Base-by-base conservation (phyloP, 495 filamentous ascomycete genomes). In the Penicillium cosmopolitanum region DNA sequence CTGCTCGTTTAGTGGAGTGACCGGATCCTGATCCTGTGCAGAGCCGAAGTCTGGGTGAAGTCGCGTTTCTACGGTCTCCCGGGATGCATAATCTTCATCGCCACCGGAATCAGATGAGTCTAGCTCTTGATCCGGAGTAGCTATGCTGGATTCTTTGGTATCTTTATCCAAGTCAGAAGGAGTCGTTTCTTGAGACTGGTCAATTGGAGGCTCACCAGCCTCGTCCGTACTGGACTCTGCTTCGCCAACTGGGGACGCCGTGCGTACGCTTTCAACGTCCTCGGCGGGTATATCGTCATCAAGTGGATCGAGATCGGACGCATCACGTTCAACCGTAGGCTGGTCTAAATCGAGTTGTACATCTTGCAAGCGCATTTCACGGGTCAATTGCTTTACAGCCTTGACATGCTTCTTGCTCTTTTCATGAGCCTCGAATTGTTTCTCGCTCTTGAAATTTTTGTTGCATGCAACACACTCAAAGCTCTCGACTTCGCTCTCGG, bases 321-420 rank as follows among this genome's bases (percentile, higher is more conserved):
- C 44, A 18, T 21, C n/a, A 2, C 18, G n/a, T 15, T 23, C 44
- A 50, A 18, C 19, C 21, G 25, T 12, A 19, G 21, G 28, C 8
- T 31, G 28, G 16, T 66, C 55, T 36, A 77, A 52, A 53, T 72
- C 60, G 40, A 79, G 54, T 47, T 77, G 71, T 48, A 79, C 75
- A 66, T 93, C 85, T 57, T 99, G 87, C 62, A 86, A 83, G 62
- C 78, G 82, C 94, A 99, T 97, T 72, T 94, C 87, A 65, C 85
- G 80, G 64, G 83, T 85, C 36, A 99, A 71, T 60, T 91, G 84
- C 59, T 91, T 85, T 5, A 96, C 82, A 4, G 90, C 89, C 68
- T 96, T 97, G 46, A 86, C 66, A 67, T 99, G 95, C 69, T 97
- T 98, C 69, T 96, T 98, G 77, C 93, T 97, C 73, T 88, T 90